Conservation (phyloP, 345 rosid genomes). For the Sonneratia caseolaris region DNA sequence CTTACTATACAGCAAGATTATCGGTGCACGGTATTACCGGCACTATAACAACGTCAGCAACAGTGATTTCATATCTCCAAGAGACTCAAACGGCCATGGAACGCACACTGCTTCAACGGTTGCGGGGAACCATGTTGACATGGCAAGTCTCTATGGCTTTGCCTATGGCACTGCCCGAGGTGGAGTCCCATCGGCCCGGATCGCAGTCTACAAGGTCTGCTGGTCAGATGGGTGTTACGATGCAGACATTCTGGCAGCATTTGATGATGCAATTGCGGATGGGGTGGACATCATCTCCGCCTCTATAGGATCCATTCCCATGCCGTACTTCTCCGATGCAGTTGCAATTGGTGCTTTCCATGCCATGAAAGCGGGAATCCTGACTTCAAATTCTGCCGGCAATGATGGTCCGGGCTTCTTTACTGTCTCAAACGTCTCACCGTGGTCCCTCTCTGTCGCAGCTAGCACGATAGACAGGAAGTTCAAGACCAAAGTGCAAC, state of each 20-base stretch:
- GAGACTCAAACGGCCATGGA: constrained; percentile 20
- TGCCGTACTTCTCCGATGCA: constrained; percentile 2
- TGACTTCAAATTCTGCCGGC: constrained; percentile 24
- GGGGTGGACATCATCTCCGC: constrained; percentile 22
- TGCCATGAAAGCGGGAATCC: constrained; percentile 22
- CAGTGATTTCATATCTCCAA: constrained; percentile 9
- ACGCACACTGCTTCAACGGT: constrained; percentile 28
- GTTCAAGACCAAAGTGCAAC: constrained; percentile 19
- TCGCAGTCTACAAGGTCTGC: not conserved
- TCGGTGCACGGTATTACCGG: constrained; percentile 15
- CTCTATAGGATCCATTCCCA: constrained; percentile 9
- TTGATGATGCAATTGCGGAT: constrained; percentile 37
- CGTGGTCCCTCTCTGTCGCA: constrained; percentile 36
- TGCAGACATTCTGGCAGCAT: constrained; percentile 28
- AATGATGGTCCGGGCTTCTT: constrained; percentile 13
- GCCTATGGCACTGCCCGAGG: not conserved
- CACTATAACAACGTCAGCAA: not conserved
- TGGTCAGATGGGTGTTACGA: constrained; percentile 8
- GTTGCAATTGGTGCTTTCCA: constrained; percentile 7
- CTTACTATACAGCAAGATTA: not conserved
- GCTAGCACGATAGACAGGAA: constrained; percentile 33
- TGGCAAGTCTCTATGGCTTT: constrained; percentile 12
- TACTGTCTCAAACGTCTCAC: constrained; percentile 16
- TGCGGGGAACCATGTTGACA: constrained; percentile 15
- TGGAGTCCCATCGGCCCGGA: not conserved